Percentiles rank a stretch among this genome's conserved stretches.
Conservation (phyloP, 2,329 filamentous ascomycete species). For the Fonsecaea erecta region DNA sequence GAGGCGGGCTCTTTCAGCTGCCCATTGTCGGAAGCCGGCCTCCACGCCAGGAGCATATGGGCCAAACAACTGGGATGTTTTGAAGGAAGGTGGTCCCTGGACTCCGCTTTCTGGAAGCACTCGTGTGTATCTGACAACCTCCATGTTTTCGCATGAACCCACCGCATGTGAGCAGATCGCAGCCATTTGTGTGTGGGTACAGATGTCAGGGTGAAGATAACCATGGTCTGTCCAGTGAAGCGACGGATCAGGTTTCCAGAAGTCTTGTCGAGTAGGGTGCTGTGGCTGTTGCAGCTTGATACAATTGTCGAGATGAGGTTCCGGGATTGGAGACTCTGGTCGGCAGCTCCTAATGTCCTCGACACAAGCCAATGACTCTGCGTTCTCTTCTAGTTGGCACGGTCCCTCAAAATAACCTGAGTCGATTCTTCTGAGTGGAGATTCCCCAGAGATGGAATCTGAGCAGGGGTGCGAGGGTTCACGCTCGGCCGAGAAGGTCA, state of each 20-base stretch:
- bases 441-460: not conserved
- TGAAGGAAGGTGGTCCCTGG: not conserved
- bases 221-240: not conserved
- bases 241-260: not conserved
- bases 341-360: not conserved
- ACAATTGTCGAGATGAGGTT: constrained; percentile 4
- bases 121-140: constrained; percentile 16
- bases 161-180: constrained; percentile 1
- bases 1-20: not conserved
- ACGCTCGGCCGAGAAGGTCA: not conserved
- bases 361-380: not conserved
- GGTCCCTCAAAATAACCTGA: not conserved
- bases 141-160: constrained; percentile 8
- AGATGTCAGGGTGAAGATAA: not conserved
- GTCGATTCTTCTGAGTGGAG: not conserved
- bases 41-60: not conserved
- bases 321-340: not conserved
- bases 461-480: not conserved
- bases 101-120: no score
- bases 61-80: not conserved
- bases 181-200: not conserved
- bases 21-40: not conserved
- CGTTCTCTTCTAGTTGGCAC: not conserved
- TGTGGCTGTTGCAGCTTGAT: not conserved
- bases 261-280: constrained; percentile 3